Percentiles rank a stretch among this genome's conserved stretches.
Conservation (phyloP, 352 stramenopile genomes). For the Phytophthora vignae region DNA sequence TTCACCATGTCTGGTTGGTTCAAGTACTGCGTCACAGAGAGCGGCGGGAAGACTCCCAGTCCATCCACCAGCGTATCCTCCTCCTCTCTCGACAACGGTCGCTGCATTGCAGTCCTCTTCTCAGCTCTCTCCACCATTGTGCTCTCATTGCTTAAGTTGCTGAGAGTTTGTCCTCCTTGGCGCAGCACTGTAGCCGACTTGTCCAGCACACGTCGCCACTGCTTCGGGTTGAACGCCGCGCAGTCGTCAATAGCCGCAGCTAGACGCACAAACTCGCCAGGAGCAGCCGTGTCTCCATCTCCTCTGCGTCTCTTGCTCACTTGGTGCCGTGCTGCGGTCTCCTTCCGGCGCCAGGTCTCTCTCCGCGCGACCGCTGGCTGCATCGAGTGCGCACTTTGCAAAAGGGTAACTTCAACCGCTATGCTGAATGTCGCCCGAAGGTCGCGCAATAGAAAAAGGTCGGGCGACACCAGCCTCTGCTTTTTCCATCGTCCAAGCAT, state of each 20-base stretch:
- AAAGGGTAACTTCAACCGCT: constrained; percentile 24
- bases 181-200: constrained; percentile 42
- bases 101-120: neutral
- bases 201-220: constrained; percentile 59
- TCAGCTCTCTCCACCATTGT: neutral
- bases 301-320: neutral
- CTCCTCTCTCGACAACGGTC: constrained; percentile 47
- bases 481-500: constrained; percentile 12
- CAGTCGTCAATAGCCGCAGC: constrained; percentile 55
- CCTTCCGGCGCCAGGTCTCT: neutral
- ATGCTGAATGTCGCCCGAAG: neutral
- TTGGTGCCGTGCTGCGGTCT: neutral
- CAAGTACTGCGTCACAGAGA: constrained; percentile 52
- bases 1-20: constrained; percentile 51
- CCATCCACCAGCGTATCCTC: neutral
- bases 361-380: constrained; percentile 1
- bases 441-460: neutral
- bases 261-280: constrained; percentile 56
- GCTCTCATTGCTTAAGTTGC: constrained; percentile 1
- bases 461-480: constrained; percentile 17
- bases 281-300: neutral
- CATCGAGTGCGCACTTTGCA: constrained; percentile 6
- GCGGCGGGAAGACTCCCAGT: constrained; percentile 7
- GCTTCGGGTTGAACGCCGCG: constrained; percentile 66
- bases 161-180: neutral